These are phyloP conservation scores for Aspergillus indologenus DNA, from an alignment of 495 filamentous ascomycete species.

Conservation along the genomic window DNA sequence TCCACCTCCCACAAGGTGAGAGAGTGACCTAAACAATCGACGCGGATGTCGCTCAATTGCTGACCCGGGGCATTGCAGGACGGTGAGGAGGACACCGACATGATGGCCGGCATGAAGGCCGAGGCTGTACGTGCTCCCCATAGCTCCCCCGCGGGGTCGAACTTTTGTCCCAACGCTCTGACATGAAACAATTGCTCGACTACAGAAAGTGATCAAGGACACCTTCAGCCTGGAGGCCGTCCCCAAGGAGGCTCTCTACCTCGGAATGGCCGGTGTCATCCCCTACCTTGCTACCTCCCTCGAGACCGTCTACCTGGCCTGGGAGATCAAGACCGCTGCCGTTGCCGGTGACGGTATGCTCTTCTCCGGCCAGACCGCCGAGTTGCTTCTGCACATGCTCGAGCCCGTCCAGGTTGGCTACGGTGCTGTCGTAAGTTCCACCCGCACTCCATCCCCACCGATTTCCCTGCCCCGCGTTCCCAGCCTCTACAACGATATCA, in stretches of 20 bases:
- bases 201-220: conserved; percentile 76
- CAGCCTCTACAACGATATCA: no score
- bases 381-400: conserved; percentile 69
- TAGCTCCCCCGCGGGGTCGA: background rate
- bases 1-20: conserved; percentile 40
- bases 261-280: conserved; percentile 85
- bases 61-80: conserved; percentile 30
- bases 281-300: conserved; percentile 88
- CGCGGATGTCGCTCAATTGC: conserved; percentile 19
- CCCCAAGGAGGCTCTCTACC: conserved; percentile 72
- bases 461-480: no score
- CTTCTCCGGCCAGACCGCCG: conserved; percentile 67
- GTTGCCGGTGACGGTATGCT: conserved; percentile 59
- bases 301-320: conserved; percentile 82
- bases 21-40: background rate
- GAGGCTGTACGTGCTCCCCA: conserved; percentile 63
- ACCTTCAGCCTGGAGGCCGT: conserved; percentile 77
- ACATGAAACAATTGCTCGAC: conserved; percentile 1
- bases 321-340: conserved; percentile 67
- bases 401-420: conserved; percentile 93
- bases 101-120: conserved; percentile 63
- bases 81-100: conserved; percentile 51
- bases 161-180: conserved; percentile 9
- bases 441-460: background rate
- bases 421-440: conserved; percentile 73